Evolutionary conservation across 129 eudicot species (phyloP).

Genomic region (Glebionis coronaria): DNA sequence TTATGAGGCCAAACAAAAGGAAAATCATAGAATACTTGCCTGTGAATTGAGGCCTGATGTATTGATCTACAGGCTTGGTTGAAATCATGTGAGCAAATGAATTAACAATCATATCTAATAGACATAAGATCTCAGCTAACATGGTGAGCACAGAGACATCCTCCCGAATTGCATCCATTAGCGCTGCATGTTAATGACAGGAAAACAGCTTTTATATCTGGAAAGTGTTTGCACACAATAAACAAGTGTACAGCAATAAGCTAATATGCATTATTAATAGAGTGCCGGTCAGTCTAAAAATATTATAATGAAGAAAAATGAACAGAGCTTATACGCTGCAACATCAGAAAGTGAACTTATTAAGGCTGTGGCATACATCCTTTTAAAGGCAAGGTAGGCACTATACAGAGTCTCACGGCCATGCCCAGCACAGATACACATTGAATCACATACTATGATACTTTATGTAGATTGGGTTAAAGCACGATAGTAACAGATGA

Average conservation of each 20-base stretch:
- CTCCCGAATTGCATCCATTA: conserved; percentile 82
- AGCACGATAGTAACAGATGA: neutral
- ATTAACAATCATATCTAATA: conserved; percentile 93
- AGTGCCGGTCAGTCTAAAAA: no score
- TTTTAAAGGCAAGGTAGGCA: conserved; percentile 5
- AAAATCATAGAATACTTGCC: conserved; percentile 37
- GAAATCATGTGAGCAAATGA: conserved; percentile 97
- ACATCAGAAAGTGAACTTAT: neutral
- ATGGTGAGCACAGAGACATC: conserved; percentile 88
- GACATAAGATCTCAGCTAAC: conserved; percentile 94
- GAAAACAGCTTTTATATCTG: neutral
- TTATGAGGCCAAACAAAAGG: conserved; percentile 7
- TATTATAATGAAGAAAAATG: no score
- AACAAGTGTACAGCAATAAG: no score
- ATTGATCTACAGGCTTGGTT: conserved; percentile 87
- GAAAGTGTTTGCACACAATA: no score
- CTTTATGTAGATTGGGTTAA: neutral
- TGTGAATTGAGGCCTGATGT: conserved; percentile 83
- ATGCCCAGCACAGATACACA: conserved; percentile 7
- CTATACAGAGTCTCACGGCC: conserved; percentile 12
- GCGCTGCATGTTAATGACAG: no score
- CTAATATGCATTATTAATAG: no score
- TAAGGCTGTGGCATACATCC: neutral
- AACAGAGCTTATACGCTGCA: no score
- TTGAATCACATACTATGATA: neutral